phyloP scores from a whole-genome alignment of 306 rosid species.

The Rosa persica region DNA sequence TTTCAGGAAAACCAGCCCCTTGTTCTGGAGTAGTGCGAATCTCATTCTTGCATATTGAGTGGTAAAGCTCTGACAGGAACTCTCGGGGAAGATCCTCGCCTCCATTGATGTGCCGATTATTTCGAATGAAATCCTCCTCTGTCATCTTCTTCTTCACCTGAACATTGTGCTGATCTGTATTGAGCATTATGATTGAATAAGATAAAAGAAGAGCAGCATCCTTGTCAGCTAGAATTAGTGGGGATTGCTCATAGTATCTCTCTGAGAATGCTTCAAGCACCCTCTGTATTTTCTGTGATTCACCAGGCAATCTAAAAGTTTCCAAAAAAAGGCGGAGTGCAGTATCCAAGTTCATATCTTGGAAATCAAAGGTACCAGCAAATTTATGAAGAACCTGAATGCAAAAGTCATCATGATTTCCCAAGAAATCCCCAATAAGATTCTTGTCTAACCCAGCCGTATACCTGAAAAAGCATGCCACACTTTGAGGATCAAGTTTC shows the following conservation, averaged over 20 bases:
- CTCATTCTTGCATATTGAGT: constrained; percentile 93
- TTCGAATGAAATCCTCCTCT: constrained; percentile 86
- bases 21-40: constrained; percentile 95
- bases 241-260: constrained; percentile 97
- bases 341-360: constrained; percentile 93
- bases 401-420: constrained; percentile 96
- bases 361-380: constrained; percentile 96
- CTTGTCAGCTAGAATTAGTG: constrained; percentile 82
- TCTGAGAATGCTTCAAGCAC: constrained; percentile 99
- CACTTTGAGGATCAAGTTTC: constrained; percentile 98
- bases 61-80: constrained; percentile 77
- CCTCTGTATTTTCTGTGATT: constrained; percentile 96
- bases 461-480: constrained; percentile 96
- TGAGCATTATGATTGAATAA: constrained; percentile 87
- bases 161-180: constrained; percentile 93
- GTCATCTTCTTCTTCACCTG: constrained; percentile 99
- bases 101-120: constrained; percentile 88
- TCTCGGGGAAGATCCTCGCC: constrained; percentile 93
- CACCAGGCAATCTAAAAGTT: constrained; percentile 96
- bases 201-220: constrained; percentile 96
- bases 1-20: constrained; percentile 88
- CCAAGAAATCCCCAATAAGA: constrained; percentile 92
- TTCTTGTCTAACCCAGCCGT: constrained; percentile 98
- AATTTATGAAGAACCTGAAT: constrained; percentile 98
- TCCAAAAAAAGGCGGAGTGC: constrained; percentile 93